Conservation (phyloP, 805 yeast species). For the Phaffomyces opuntiae region DNA sequence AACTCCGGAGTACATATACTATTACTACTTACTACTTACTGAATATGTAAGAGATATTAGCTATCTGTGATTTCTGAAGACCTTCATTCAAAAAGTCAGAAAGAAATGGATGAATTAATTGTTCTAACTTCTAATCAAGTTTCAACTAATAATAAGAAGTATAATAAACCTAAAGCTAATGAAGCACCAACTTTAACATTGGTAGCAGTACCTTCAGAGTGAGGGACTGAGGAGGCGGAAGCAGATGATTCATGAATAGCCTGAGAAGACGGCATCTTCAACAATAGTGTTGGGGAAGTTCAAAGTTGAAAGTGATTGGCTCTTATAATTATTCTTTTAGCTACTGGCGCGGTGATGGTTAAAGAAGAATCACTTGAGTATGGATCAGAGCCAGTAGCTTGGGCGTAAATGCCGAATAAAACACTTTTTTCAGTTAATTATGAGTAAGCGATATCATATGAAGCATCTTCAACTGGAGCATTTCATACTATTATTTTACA, state of each 20-base stretch:
- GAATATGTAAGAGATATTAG: too few relatives aligned
- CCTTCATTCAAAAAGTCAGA: neutral
- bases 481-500: slow-evolving; percentile 1
- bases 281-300: slow-evolving; percentile 4
- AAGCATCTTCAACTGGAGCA: slow-evolving; percentile 4
- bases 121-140: too few relatives aligned
- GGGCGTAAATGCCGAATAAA: slow-evolving; percentile 11
- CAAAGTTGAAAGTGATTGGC: slow-evolving; percentile 6
- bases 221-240: slow-evolving; percentile 5
- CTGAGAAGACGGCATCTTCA: slow-evolving; percentile 11
- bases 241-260: slow-evolving; percentile 8
- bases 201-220: slow-evolving; percentile 15
- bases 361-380: slow-evolving; percentile 11
- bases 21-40: too few relatives aligned
- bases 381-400: slow-evolving; percentile 19
- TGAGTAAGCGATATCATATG: slow-evolving; percentile 12
- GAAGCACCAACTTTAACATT: slow-evolving; percentile 19
- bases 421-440: slow-evolving; percentile 6
- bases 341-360: slow-evolving; percentile 9
- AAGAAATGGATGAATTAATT: neutral
- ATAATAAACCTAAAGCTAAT: slow-evolving; percentile 24
- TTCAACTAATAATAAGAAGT: slow-evolving; percentile 22
- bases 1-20: too few relatives aligned
- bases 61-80: too few relatives aligned
- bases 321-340: slow-evolving; percentile 14